A percentile compares a stretch with the other conserved stretches of the same genome.
phyloP scores from a whole-genome alignment of 768 basidiomycete species.

The Gyrodon lividus region DNA sequence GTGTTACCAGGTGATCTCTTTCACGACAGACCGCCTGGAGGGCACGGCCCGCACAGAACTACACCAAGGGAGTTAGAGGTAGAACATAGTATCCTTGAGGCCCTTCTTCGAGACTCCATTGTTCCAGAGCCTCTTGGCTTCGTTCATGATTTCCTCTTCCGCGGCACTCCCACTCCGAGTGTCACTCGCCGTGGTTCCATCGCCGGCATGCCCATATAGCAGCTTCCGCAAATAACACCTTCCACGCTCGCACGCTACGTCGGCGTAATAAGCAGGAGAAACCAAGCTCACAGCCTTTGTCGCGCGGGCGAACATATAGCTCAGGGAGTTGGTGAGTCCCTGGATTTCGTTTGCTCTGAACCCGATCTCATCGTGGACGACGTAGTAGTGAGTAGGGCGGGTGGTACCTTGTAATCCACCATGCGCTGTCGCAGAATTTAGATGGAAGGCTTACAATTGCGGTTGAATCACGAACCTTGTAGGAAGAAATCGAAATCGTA shows the following conservation, averaged over 20 bases:
- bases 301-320: conserved; percentile 59
- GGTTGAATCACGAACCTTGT: conserved; percentile 35
- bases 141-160: conserved; percentile 51
- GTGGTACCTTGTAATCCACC: conserved; percentile 49
- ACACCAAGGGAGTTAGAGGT: conserved; percentile 43
- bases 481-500: conserved; percentile 58
- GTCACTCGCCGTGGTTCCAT: conserved; percentile 30
- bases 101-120: conserved; percentile 46
- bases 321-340: conserved; percentile 51
- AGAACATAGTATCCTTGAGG: conserved; percentile 75
- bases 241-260: conserved; percentile 53
- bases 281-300: conserved; percentile 44
- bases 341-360: conserved; percentile 52
- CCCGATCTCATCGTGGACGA: conserved; percentile 52
- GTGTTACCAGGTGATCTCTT: neutral
- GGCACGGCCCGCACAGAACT: neutral
- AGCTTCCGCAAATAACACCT: conserved; percentile 52
- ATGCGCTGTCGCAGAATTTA: conserved; percentile 30
- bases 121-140: conserved; percentile 57
- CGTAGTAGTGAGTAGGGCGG: conserved; percentile 54
- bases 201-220: conserved; percentile 35
- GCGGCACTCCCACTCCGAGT: conserved; percentile 36
- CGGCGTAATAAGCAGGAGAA: conserved; percentile 42
- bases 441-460: neutral
- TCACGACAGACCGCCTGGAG: neutral